Percentiles rank a stretch among this genome's conserved stretches.
Evolutionary conservation across 1,284 basidiomycete genomes (phyloP).

Genomic region (Sporisorium graminicola): DNA sequence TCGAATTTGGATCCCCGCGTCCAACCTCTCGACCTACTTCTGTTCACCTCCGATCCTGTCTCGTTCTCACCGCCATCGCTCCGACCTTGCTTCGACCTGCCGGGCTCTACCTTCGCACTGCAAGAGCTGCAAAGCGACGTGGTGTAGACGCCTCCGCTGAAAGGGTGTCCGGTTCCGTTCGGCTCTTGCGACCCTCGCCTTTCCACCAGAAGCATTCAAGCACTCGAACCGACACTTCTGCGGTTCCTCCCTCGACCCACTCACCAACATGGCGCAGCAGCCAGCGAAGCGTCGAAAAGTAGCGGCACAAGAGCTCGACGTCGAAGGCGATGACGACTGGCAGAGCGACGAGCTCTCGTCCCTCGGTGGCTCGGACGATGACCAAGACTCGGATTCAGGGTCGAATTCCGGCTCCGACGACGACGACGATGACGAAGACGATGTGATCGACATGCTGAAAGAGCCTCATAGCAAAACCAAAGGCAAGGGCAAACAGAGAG

Average conservation of each 20-base stretch:
- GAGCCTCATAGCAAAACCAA: conserved; percentile 14
- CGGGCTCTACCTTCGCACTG: too few species aligned
- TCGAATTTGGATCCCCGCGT: conserved; percentile 6
- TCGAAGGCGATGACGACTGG: conserved; percentile 47
- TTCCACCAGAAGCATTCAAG: neutral
- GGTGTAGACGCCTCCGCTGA: neutral
- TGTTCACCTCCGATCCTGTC: too few species aligned
- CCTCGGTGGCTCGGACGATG: conserved; percentile 34
- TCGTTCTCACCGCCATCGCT: neutral
- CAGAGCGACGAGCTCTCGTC: conserved; percentile 48
- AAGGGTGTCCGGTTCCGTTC: too few species aligned
- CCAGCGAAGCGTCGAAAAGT: conserved; percentile 40
- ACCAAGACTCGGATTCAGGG: conserved; percentile 18
- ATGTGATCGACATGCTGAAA: conserved; percentile 45
- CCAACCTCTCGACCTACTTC: neutral
- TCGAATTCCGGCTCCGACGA: conserved; percentile 17
- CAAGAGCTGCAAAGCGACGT: too few species aligned
- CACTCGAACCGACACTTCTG: neutral
- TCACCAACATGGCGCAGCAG: conserved; percentile 23
- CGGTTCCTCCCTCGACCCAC: too few species aligned
- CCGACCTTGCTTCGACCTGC: neutral
- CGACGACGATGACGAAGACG: conserved; percentile 30
- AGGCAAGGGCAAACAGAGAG: conserved; percentile 8
- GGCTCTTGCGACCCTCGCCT: neutral
- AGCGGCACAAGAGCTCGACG: conserved; percentile 27